Conservation (phyloP, 129 eudicot genomes). For the Helichrysum umbraculigerum region DNA sequence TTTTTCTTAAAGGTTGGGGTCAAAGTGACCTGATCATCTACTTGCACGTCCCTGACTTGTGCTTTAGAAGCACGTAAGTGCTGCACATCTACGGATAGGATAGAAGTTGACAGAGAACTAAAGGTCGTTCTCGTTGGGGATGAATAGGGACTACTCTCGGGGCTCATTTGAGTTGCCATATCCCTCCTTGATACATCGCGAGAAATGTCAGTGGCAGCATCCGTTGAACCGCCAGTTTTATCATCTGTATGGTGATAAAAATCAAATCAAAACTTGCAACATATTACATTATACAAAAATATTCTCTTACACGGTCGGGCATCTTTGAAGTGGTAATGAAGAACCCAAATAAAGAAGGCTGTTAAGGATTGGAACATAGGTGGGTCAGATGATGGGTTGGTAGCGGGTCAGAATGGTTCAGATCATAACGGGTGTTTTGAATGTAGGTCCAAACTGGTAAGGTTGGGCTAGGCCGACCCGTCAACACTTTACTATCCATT, state of each 20-base stretch:
- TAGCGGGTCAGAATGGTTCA: not conserved
- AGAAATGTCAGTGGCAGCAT: conserved; percentile 44
- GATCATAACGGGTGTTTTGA: not conserved
- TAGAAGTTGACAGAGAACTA: conserved; percentile 44
- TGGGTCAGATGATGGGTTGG: not conserved
- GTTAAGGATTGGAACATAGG: not conserved
- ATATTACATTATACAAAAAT: too few relatives aligned
- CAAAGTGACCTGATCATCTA: conserved; percentile 74
- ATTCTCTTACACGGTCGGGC: not conserved
- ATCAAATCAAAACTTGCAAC: not conserved
- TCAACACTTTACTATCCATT: not conserved
- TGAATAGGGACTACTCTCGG: conserved; percentile 62
- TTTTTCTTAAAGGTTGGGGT: conserved; percentile 61
- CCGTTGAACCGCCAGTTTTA: conserved; percentile 37
- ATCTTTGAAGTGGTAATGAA: not conserved
- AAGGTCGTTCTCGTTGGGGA: conserved; percentile 52
- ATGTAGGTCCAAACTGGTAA: not conserved
- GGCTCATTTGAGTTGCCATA: conserved; percentile 99
- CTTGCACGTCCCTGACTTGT: conserved; percentile 75
- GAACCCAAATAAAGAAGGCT: not conserved
- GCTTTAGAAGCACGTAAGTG: conserved; percentile 42
- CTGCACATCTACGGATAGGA: conserved; percentile 46
- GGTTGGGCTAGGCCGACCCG: not conserved
- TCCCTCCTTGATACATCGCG: conserved; percentile 80
- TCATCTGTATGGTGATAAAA: conserved; percentile 46